Percentiles rank a stretch among this genome's conserved stretches.
Conservation (phyloP, 2,329 filamentous ascomycete genomes). For the Nannizziopsis arthrosporioides region DNA sequence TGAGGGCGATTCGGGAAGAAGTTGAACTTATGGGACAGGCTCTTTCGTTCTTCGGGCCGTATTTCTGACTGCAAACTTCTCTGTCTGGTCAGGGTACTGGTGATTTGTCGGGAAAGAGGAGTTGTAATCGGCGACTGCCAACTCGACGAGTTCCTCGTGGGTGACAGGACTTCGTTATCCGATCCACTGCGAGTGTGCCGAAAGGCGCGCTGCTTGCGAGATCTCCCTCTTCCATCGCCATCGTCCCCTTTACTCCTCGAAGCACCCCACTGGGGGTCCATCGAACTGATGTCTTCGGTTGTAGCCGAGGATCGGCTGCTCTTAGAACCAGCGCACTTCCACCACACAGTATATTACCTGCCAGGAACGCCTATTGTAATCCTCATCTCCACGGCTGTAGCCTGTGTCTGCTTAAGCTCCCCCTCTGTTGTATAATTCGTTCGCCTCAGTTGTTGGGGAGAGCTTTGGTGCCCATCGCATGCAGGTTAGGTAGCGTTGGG, state of each 20-base stretch:
- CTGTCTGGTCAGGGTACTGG: conserved; percentile 12
- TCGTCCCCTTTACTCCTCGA: conserved; percentile 11
- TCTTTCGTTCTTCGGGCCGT: conserved; percentile 14
- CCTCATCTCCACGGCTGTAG: conserved; percentile 8
- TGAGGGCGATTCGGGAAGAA: conserved; percentile 19
- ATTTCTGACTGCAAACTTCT: conserved; percentile 13
- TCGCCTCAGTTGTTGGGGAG: conserved; percentile 7
- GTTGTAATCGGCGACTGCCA: conserved; percentile 11
- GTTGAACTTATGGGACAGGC: conserved; percentile 15
- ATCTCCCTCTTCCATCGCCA: conserved; percentile 13
- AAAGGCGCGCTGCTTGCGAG: conserved; percentile 7
- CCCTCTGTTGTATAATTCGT: no score
- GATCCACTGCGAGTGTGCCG: conserved; percentile 3
- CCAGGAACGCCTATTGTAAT: conserved; percentile 3
- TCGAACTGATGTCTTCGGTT: conserved; percentile 1
- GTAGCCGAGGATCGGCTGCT: neutral
- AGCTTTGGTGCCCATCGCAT: conserved; percentile 5
- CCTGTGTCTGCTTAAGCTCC: neutral
- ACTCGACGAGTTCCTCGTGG: conserved; percentile 1
- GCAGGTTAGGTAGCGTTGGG: conserved; percentile 1
- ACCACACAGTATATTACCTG: conserved; percentile 1
- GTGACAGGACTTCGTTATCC: neutral
- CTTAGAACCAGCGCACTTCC: neutral
- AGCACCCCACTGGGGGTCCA: conserved; percentile 9
- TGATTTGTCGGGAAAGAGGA: conserved; percentile 13